These are phyloP conservation scores for Eutrema heterophyllum DNA, from an alignment of 345 rosid species.

Conservation along the genomic window DNA sequence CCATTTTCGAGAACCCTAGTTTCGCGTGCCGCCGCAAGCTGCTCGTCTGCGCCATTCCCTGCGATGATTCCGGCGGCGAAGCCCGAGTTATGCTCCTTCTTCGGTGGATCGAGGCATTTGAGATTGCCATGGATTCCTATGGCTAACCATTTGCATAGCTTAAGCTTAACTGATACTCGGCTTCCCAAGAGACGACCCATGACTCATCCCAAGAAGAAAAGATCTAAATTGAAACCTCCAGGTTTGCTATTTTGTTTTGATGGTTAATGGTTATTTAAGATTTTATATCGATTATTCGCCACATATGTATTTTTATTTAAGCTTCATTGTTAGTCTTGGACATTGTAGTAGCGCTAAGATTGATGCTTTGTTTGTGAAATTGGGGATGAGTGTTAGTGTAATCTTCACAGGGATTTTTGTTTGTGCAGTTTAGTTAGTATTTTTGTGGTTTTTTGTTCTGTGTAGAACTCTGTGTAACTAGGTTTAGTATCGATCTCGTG, in stretches of 20 bases:
- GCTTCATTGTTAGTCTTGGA: background rate
- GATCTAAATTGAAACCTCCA: slow-evolving; percentile 67
- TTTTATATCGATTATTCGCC: background rate
- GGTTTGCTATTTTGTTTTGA: slow-evolving; percentile 37
- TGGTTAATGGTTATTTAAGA: background rate
- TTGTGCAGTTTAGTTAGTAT: background rate
- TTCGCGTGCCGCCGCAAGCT: slow-evolving; percentile 30
- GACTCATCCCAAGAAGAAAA: slow-evolving; percentile 65
- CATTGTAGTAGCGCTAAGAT: background rate
- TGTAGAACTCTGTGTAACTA: background rate
- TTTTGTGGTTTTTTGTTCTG: background rate
- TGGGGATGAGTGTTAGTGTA: background rate
- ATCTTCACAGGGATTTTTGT: background rate
- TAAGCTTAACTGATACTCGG: slow-evolving; percentile 63
- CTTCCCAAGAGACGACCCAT: slow-evolving; percentile 78
- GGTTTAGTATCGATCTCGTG: slow-evolving; percentile 3
- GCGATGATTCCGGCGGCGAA: slow-evolving; percentile 19
- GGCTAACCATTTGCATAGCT: slow-evolving; percentile 39
- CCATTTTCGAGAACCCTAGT: slow-evolving; percentile 45
- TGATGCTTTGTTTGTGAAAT: slow-evolving; percentile 10
- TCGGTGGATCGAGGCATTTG: slow-evolving; percentile 13
- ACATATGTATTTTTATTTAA: background rate
- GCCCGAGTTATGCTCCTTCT: slow-evolving; percentile 21
- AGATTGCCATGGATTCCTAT: slow-evolving; percentile 40
- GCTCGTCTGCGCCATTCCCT: slow-evolving; percentile 20